phyloP scores from a whole-genome alignment of 371 early-diverging fungal species.

The Zopfochytrium polystomum region DNA sequence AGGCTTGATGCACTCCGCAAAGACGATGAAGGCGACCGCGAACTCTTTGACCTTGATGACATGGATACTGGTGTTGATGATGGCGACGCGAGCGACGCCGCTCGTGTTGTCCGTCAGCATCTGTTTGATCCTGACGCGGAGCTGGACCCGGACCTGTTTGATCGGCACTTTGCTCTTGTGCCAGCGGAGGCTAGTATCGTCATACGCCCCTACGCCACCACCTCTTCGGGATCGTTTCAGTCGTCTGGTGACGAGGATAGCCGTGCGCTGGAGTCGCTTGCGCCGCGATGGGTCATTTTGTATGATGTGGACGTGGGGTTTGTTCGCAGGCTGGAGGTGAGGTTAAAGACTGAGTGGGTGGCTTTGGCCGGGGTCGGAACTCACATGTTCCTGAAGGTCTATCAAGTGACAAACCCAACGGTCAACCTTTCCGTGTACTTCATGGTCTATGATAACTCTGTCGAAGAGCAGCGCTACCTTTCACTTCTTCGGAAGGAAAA shows the following conservation, averaged over 20 bases:
- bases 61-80: no score
- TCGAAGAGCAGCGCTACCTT: constrained; percentile 93
- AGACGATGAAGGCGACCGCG: no score
- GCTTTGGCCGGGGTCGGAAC: no score
- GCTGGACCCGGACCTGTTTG: no score
- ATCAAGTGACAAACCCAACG: constrained; percentile 58
- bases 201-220: constrained; percentile 57
- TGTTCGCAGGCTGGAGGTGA: constrained; percentile 80
- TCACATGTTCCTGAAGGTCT: constrained; percentile 23
- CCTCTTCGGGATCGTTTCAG: constrained; percentile 17
- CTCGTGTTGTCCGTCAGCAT: no score
- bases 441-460: constrained; percentile 86
- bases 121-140: no score
- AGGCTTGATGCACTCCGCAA: no score
- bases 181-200: no score
- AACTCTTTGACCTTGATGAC: no score
- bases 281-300: constrained; percentile 81
- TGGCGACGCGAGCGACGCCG: no score
- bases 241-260: constrained; percentile 42
- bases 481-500: constrained; percentile 84
- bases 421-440: constrained; percentile 76
- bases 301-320: constrained; percentile 86
- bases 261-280: constrained; percentile 58
- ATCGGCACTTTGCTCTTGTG: no score
- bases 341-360: no score